These are phyloP conservation scores for Xylariaceae sp. DNA, from an alignment of 2,329 filamentous ascomycete genomes.

Conservation along the genomic window DNA sequence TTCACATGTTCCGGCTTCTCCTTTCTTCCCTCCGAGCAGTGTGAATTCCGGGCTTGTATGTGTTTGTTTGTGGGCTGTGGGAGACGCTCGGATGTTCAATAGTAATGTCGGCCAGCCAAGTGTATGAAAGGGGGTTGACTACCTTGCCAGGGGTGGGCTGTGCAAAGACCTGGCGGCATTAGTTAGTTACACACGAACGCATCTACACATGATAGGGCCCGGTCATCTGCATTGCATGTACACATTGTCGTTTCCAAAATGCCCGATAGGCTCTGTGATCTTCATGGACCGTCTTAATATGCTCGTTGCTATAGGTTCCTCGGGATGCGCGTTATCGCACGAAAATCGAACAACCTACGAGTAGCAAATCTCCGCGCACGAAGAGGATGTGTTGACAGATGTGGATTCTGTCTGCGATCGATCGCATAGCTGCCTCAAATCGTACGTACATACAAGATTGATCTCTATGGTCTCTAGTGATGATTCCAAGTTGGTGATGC, in stretches of 20 bases:
- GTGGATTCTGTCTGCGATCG: not conserved
- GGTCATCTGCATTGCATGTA: not conserved
- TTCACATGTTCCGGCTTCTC: not conserved
- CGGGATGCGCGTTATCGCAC: not conserved
- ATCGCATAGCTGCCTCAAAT: not conserved
- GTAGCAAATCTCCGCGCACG: not conserved
- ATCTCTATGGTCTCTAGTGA: no score
- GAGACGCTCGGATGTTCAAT: not conserved
- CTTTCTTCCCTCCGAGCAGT: not conserved
- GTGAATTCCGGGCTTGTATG: conserved; percentile 1
- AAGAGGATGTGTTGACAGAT: not conserved
- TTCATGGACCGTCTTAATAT: not conserved
- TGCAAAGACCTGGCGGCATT: not conserved
- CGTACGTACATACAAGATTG: no score
- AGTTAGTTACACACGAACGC: not conserved
- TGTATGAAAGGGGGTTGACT: not conserved
- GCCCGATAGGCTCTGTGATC: not conserved
- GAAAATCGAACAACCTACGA: not conserved
- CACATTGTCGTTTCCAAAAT: not conserved
- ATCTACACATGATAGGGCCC: not conserved
- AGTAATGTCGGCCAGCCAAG: not conserved
- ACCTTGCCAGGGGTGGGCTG: not conserved
- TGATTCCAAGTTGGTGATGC: no score
- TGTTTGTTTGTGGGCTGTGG: not conserved
- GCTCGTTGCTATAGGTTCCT: not conserved